Evolutionary conservation across 768 basidiomycete species (phyloP).

Genomic region (Pleurotus giganteus): DNA sequence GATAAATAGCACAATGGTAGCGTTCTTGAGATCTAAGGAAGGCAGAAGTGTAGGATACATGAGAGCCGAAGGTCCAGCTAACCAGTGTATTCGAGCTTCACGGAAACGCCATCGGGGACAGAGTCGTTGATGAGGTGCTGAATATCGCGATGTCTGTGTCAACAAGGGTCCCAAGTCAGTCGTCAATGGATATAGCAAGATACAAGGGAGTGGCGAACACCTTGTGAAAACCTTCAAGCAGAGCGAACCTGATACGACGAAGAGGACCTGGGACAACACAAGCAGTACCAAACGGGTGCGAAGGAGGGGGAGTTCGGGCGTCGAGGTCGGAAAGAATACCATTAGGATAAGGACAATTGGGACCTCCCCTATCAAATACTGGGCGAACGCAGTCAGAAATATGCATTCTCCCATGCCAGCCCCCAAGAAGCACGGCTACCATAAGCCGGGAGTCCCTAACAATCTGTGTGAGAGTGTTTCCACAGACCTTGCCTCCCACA

Average conservation of each 20-base stretch:
- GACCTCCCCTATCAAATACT: too few species aligned
- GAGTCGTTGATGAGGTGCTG: constrained; percentile 12
- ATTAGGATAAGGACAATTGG: too few species aligned
- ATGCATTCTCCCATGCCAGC: too few species aligned
- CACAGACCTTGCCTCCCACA: too few species aligned
- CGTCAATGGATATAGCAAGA: too few species aligned
- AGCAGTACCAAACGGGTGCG: constrained; percentile 10
- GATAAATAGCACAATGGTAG: constrained; percentile 16
- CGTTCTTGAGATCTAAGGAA: constrained; percentile 14
- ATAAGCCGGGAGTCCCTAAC: too few species aligned
- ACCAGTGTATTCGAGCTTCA: constrained; percentile 14
- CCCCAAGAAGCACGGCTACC: too few species aligned
- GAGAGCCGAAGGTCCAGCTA: not conserved
- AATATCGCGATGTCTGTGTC: constrained; percentile 12
- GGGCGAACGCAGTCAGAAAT: too few species aligned
- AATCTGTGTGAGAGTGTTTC: too few species aligned
- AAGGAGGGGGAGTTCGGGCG: constrained; percentile 15
- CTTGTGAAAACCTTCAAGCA: constrained; percentile 19
- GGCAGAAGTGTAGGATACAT: too few species aligned
- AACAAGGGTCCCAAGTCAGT: not conserved
- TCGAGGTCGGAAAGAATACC: constrained; percentile 9
- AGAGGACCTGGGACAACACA: constrained; percentile 12
- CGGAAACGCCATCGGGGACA: constrained; percentile 14
- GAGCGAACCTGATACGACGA: constrained; percentile 13
- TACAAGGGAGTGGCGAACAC: constrained; percentile 5